Conservation (phyloP, 768 basidiomycete species). For the Gymnopilus dilepis region DNA sequence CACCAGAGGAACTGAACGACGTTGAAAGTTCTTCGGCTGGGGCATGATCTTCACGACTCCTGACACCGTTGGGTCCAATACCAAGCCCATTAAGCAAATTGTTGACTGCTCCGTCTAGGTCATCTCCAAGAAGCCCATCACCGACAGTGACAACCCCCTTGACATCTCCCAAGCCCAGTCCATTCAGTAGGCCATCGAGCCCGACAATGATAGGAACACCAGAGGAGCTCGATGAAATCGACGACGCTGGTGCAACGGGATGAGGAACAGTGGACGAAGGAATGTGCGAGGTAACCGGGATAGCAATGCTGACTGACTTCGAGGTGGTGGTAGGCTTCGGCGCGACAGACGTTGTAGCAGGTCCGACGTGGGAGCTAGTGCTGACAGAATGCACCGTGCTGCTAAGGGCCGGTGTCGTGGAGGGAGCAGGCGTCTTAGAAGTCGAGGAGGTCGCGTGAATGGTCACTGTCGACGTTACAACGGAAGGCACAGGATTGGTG, state of each 20-base stretch:
- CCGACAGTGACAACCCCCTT: conserved; percentile 20
- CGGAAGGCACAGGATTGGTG: neutral
- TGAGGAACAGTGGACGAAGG: conserved; percentile 5
- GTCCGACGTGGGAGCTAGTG: neutral
- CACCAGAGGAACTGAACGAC: conserved; percentile 3
- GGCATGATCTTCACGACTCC: no score
- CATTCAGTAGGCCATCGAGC: conserved; percentile 28
- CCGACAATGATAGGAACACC: conserved; percentile 30
- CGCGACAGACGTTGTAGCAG: neutral
- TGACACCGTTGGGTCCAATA: conserved; percentile 31
- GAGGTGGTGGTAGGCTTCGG: neutral
- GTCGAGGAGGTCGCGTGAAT: neutral
- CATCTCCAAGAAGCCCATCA: conserved; percentile 28
- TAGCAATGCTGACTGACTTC: neutral
- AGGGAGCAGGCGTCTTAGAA: neutral
- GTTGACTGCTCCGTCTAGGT: conserved; percentile 24
- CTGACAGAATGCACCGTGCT: neutral
- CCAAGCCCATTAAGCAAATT: conserved; percentile 26
- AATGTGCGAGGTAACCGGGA: neutral
- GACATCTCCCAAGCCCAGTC: conserved; percentile 24
- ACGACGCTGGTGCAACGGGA: neutral
- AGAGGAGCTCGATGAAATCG: neutral
- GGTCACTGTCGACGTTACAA: neutral
- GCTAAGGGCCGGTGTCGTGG: neutral
- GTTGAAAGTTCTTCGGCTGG: no score